These are phyloP conservation scores for Candida nanaspora DNA, from an alignment of 805 yeast species.

Conservation along the genomic window DNA sequence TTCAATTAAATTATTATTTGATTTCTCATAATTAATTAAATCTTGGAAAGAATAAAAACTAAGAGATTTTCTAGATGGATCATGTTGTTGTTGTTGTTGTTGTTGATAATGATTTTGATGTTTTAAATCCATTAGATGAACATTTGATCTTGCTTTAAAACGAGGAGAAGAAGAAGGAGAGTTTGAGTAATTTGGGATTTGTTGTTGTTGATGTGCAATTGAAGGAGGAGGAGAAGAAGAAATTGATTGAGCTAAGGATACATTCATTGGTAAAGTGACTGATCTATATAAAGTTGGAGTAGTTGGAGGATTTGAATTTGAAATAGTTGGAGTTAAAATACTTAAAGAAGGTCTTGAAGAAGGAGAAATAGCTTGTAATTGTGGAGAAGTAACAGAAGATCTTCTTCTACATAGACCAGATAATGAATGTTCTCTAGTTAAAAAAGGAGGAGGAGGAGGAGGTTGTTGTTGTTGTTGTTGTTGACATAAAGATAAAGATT, in stretches of 20 bases:
- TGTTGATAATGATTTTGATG: background rate
- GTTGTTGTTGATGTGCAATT: background rate
- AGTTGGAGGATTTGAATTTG: background rate
- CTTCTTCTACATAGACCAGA: constrained; percentile 3
- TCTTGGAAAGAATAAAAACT: constrained; percentile 27
- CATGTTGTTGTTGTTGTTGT: background rate
- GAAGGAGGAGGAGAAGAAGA: background rate
- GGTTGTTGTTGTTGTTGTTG: background rate
- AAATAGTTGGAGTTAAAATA: background rate
- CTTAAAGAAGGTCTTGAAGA: background rate
- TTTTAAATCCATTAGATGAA: background rate
- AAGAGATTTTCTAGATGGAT: constrained; percentile 16
- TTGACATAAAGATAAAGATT: background rate
- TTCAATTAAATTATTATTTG: background rate
- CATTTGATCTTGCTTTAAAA: background rate
- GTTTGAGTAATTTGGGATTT: no score
- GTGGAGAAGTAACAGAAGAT: background rate
- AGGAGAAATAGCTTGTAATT: background rate
- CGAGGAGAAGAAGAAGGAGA: background rate
- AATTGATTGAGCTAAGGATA: background rate
- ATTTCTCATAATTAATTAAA: constrained; percentile 21
- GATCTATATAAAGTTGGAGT: background rate
- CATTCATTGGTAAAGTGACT: background rate
- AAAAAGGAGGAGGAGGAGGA: background rate
- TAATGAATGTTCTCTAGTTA: constrained; percentile 1